Evolutionary conservation across 352 stramenopile genomes (phyloP), one percentile per base, ranked within the genome.

Genomic region (Pythium pectinolyticum): DNA sequence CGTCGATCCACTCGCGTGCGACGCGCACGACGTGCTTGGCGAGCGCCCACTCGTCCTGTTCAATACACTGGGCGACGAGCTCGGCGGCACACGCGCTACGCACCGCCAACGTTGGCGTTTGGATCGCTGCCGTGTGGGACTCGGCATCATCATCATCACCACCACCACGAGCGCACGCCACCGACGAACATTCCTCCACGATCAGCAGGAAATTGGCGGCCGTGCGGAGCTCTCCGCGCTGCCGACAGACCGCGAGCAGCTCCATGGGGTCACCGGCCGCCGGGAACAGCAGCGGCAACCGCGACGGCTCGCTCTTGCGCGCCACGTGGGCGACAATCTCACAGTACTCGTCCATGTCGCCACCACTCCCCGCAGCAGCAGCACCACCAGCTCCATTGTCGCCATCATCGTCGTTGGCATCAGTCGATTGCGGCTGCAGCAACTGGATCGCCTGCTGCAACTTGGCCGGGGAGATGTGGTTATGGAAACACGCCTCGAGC

Each of bases 141-240:
- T 27, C 27, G 0, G 28, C 50, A 4, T 61, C 58, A 1, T 48
- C 32, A 14, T 49, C 46, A 25, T 70, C 43, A 1, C n/a, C n/a
- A n/a, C n/a, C n/a, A n/a, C n/a, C n/a, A n/a, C n/a, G n/a, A n/a
- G n/a, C n/a, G n/a, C n/a, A n/a, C n/a, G n/a, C n/a, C n/a, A 66
- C 61, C 20, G 72, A 56, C 0, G 77, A 83, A n/a, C 78, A 88
- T 25, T 90, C 83, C 5, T 92, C 86, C 10, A 95, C 50, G 22
- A 92, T 87, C 9, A 95, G 61, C 54, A 95, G 40, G 49, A 95
- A 95, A 34, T 95, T 95, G 11, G 86, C 86, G 15, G 86, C 84
- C 5, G 86, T 95, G 19, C 72, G 82, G 12, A 95, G 61, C 73
- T 95, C 81, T 0, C 75, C 82, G 10, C 82, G 81, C 45, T 86